Conservation (phyloP, 2,329 filamentous ascomycete species). For the Mollisiaceae sp. region DNA sequence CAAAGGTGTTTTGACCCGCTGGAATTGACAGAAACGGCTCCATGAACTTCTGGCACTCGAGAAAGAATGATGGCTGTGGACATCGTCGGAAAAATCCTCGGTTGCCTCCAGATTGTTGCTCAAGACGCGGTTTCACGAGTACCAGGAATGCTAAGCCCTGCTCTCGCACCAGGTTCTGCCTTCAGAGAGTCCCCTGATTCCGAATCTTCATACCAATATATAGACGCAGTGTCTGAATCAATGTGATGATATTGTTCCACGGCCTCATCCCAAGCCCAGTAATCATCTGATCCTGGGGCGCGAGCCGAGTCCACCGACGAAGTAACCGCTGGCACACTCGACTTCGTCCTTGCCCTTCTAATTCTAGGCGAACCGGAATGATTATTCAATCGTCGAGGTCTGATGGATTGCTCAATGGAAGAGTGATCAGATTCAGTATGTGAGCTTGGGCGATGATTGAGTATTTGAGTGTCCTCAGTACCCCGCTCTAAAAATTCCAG, state of each 20-base stretch:
- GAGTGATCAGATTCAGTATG: background rate
- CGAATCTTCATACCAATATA: slow-evolving; percentile 13
- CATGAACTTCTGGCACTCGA: no score
- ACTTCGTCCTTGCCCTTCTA: background rate
- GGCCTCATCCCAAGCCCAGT: slow-evolving; percentile 4
- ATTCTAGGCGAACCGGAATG: background rate
- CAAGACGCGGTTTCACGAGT: background rate
- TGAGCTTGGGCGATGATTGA: background rate
- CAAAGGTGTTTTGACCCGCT: no score
- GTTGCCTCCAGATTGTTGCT: background rate
- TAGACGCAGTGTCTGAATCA: slow-evolving; percentile 14
- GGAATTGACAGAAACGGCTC: no score
- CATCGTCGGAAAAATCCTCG: no score
- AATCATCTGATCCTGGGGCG: background rate
- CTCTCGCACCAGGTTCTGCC: background rate
- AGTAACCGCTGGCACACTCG: background rate
- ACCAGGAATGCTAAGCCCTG: background rate
- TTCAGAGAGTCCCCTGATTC: slow-evolving; percentile 3
- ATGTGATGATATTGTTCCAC: background rate
- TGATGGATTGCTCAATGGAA: background rate
- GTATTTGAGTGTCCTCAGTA: background rate
- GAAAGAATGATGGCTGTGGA: no score
- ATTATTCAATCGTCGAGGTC: background rate
- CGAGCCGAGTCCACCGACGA: background rate
- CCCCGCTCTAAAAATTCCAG: background rate